Base-by-base conservation (phyloP, 306 rosid species). In the Casuarina glauca region DNA sequence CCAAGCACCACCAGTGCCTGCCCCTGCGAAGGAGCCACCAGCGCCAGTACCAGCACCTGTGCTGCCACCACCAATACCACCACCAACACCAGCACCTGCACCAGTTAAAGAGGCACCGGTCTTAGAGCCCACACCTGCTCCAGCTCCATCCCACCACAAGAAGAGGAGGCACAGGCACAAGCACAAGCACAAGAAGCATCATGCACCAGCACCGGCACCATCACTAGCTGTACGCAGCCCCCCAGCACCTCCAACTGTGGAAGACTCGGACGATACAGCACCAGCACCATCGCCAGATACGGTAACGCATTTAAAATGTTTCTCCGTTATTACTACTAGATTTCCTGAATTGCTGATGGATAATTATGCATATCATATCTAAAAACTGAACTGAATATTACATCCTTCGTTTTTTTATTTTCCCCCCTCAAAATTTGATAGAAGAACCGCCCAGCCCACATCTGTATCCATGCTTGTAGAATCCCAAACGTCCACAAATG, bases 231-330 rank as follows among this genome's bases (percentile, higher is more conserved):
- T 81, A 35, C 80, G 8, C 44, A 94, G 98, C 75, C 98, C 98
- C 68, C 97, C 98, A 42, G 97, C 98, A 11, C 98, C 98, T 50
- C 97, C 97, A 39, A 78, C 79, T 7, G 88, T 77, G 53, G 79
- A 71, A 54, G 97, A 88, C 26, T 72, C 89, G 6, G 85, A 83
- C 54, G 88, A 89, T 3, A 48, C 83, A 71, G 69, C 93, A 5
- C 98, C 98, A 7, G 97, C 97, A 49, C 98, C 98, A 78, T 83
- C 98, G 67, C 98, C 98, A 51, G 83, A 91, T 87, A 68, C 79
- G 98, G 98, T 93, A 92, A 83, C 73, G 58, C 73, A 72, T 77
- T 73, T 63, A 54, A 62, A 75, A 17, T 55, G 54, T 43, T 62
- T 50, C 41, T 72, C 54, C 70, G 62, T 75, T 76, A 61, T n/a